phyloP scores from a whole-genome alignment of 352 stramenopile genomes.

The Pythium guiyangense region DNA sequence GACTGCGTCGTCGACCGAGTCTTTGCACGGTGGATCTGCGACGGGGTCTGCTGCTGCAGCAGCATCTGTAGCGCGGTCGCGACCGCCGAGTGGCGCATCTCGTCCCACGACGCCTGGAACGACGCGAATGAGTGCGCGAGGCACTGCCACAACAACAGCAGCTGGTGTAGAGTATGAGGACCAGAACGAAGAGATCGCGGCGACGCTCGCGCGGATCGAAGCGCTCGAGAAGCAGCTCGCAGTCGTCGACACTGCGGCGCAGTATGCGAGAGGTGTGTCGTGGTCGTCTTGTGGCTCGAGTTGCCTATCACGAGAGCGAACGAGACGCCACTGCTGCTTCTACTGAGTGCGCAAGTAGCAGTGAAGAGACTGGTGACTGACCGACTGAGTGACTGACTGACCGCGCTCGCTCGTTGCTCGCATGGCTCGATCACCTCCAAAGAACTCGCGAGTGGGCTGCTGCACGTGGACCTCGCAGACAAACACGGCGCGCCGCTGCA shows the following conservation, averaged over 20 bases:
- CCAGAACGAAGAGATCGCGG: constrained; percentile 23
- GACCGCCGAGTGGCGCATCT: constrained; percentile 14
- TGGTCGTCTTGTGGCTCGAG: too few species aligned
- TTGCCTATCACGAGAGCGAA: too few species aligned
- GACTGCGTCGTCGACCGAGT: constrained; percentile 14
- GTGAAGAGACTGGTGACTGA: too few species aligned
- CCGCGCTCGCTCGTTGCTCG: too few species aligned
- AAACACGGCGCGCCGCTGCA: constrained; percentile 34
- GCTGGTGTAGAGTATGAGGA: neutral
- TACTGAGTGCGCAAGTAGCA: too few species aligned
- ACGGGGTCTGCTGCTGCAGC: too few species aligned
- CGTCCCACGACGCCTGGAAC: constrained; percentile 13
- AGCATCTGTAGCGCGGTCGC: constrained; percentile 7
- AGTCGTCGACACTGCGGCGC: constrained; percentile 37
- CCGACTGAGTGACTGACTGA: too few species aligned
- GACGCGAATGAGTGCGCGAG: neutral
- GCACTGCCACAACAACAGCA: neutral
- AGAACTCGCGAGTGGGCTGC: constrained; percentile 41
- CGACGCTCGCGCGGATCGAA: constrained; percentile 28
- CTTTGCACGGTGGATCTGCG: too few species aligned
- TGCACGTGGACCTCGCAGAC: constrained; percentile 50
- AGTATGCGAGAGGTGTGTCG: constrained; percentile 39
- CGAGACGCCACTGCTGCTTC: too few species aligned
- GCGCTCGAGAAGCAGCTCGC: constrained; percentile 45
- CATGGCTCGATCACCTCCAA: too few species aligned